Base-by-base conservation (phyloP, 129 eudicot genomes). In the Scalesia atractyloides region DNA sequence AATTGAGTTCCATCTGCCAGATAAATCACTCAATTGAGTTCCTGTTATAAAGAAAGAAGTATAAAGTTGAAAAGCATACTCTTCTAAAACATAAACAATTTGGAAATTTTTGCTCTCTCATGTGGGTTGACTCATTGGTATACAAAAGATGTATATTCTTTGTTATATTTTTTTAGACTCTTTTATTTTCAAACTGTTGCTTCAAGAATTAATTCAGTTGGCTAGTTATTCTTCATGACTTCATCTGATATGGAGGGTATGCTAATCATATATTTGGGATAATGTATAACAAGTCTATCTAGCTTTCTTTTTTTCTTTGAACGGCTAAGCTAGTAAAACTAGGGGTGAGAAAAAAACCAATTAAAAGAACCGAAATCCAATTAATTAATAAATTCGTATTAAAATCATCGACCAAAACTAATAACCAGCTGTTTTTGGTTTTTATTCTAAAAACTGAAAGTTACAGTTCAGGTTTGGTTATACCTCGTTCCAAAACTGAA, bases 1-100 rank as follows among this genome's bases (percentile, higher is more conserved):
- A 82, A 72, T 80, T 96, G 2, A 79, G 73, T n/a, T n/a, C n/a
- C n/a, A n/a, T n/a, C 60, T 91, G 97, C 83, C 97, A 91, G 75
- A 72, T 91, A 86, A 88, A 79, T 73, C 92, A 56, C 74, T 59
- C 62, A 80, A 75, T 37, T 86, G 86, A 87, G 68, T 58, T 44
- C 24, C 61, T 68, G 3, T 18, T 34, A 36, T 34, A 36, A 48
- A 72, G 49, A 5, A 43, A 34, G 47, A 18, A 14, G 60, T 62
- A 70, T 66, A 62, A 39, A 43, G 51, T 50, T 24, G 48, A 61
- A 59, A 67, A 54, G 54, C 73, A 59, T 39, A 58, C 63, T 78
- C 49, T 65, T 48, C 49, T 49, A 61, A 68, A 64, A 26, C 67
- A 56, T 51, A 37, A 24, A 64, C 44, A 36, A 64, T 36, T 75